Evolutionary conservation across 2,329 filamentous ascomycete genomes (phyloP).

Genomic region (Cladosporium sp.): DNA sequence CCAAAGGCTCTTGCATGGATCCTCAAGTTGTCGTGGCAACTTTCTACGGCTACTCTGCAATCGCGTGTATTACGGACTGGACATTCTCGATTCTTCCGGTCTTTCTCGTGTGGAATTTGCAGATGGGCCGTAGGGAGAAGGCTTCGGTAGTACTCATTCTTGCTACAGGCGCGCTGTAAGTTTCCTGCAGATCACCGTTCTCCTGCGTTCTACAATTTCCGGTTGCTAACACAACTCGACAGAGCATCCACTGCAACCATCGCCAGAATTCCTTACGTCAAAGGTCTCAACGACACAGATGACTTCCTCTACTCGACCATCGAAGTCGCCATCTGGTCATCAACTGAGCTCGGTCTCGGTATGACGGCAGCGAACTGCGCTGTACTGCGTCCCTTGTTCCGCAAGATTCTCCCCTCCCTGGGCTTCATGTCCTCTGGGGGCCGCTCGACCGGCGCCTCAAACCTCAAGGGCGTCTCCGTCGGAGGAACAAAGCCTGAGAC

Average conservation of each 20-base stretch:
- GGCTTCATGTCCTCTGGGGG: not conserved
- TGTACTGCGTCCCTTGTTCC: constrained; percentile 52
- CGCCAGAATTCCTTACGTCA: constrained; percentile 34
- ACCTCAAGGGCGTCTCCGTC: not conserved
- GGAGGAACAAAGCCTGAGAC: not conserved
- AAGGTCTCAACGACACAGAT: constrained; percentile 17
- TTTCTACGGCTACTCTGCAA: constrained; percentile 35
- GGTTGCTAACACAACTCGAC: not conserved
- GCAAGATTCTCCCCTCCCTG: constrained; percentile 8
- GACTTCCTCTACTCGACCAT: constrained; percentile 39
- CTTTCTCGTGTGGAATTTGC: constrained; percentile 44
- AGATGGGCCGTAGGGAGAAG: constrained; percentile 44
- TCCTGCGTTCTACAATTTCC: not conserved
- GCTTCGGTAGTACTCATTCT: constrained; percentile 43
- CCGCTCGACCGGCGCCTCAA: not conserved
- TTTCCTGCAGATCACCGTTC: not conserved
- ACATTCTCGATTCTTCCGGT: constrained; percentile 45
- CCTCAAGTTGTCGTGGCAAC: constrained; percentile 51
- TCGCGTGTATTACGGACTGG: constrained; percentile 47
- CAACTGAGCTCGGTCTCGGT: constrained; percentile 37
- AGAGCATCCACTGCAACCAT: constrained; percentile 27
- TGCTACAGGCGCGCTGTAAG: constrained; percentile 43
- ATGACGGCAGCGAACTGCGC: constrained; percentile 51
- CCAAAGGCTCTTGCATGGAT: constrained; percentile 34
- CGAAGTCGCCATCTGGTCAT: constrained; percentile 42